These are phyloP conservation scores for Heterococcus sp. DNA, from an alignment of 108 stramenopile genomes.

Conservation along the genomic window DNA sequence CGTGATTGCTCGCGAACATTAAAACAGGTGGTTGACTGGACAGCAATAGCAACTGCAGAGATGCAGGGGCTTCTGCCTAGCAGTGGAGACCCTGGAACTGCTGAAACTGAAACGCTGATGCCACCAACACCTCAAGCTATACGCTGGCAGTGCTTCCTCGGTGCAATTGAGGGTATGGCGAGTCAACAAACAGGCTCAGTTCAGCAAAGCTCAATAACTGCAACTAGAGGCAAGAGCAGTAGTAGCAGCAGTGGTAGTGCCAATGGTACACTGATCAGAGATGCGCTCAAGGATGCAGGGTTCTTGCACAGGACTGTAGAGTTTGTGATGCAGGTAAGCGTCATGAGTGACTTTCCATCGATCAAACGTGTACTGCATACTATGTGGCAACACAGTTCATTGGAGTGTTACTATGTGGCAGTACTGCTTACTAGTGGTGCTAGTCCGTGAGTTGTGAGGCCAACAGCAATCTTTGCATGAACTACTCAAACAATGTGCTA, in stretches of 20 bases:
- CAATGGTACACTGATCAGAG: slow-evolving; percentile 9
- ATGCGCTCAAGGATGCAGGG: slow-evolving; percentile 29
- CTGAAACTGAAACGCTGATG: slow-evolving; percentile 1
- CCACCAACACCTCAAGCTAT: not conserved
- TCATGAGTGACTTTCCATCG: slow-evolving; percentile 8
- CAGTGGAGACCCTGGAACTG: not conserved
- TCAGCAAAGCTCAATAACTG: too few relatives aligned
- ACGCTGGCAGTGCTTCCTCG: slow-evolving; percentile 39
- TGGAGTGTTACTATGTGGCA: not conserved
- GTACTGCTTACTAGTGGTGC: too few relatives aligned
- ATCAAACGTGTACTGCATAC: not conserved
- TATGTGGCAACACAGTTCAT: not conserved
- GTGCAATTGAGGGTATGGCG: slow-evolving; percentile 22
- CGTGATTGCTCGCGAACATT: not conserved
- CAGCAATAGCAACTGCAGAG: not conserved
- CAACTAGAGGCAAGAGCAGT: too few relatives aligned
- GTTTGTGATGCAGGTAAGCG: slow-evolving; percentile 16
- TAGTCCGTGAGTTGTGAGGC: too few relatives aligned
- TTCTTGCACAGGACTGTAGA: slow-evolving; percentile 13
- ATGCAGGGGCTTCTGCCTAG: too few relatives aligned
- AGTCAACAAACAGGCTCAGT: too few relatives aligned
- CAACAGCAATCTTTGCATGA: not conserved
- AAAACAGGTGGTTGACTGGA: not conserved
- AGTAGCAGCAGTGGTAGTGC: too few relatives aligned
- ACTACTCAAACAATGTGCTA: not conserved